Base-by-base conservation (phyloP, 192 early-diverging fungal species). In the Geranomyces variabilis region DNA sequence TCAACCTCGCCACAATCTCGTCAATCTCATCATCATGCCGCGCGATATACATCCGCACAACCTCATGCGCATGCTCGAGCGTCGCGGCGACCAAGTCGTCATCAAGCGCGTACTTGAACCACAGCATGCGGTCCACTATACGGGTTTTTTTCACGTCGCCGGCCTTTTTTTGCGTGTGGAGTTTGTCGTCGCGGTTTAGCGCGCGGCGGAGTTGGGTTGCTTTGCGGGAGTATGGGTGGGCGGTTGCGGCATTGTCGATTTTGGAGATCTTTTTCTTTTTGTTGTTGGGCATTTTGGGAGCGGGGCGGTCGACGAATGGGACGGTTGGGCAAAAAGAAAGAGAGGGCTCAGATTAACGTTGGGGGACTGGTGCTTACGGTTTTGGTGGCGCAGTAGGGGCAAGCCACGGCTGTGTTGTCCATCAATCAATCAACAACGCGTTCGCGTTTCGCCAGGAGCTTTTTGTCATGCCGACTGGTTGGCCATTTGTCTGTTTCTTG, bases 221-320 rank as follows among this genome's bases (percentile, higher is more conserved):
- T 61, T 92, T 92, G 31, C 90, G 81, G 57, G 90, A 92, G 67
- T 88, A 88, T 14, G 90, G 90, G 63, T 92, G 90, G n/a, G 90
- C 89, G 74, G 84, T 87, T 44, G 88, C 88, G 28, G 74, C 73
- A 55, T 80, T 82, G 76, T 87, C 84, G 69, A 88, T 83, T 47
- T 83, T 83, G 45, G 71, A 74, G 9, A 84, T 59, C 46, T 80
- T 77, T 61, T 80, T 80, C 45, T 79, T 81, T 47, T 83, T 83
- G 74, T 87, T 87, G 82, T 87, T 87, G 0, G 86, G 86, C 86
- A 73, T 73, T 34, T 10, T 71, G 17, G 24, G 17, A 53, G 51
- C 36, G 10, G 36, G 5, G 5, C 5, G 36, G 36, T 41, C 36
- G 10, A 10, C 10, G 36, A 41, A 41, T 3, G 36, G 36, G 5